phyloP scores from a whole-genome alignment of 2,329 filamentous ascomycete genomes.

The Fusarium irregulare region DNA sequence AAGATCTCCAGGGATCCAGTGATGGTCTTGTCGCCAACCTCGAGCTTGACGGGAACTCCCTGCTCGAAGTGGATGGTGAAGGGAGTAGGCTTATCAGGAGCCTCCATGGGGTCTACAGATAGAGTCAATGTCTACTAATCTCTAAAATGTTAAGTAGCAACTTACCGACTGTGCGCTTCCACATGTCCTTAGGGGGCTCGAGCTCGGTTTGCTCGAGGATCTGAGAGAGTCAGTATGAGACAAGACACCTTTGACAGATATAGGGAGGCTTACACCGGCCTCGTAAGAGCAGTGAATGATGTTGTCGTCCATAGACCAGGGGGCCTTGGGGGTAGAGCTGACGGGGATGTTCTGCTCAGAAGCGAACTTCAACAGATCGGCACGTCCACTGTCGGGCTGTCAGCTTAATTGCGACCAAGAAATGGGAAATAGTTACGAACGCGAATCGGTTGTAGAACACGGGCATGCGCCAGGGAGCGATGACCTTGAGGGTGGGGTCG shows the following conservation, averaged over 20 bases:
- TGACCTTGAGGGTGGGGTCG: slow-evolving; percentile 73
- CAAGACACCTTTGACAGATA: rapidly evolving
- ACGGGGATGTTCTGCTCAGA: slow-evolving; percentile 75
- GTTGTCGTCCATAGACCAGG: slow-evolving; percentile 67
- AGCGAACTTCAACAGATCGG: slow-evolving; percentile 78
- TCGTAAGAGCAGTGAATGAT: slow-evolving; percentile 37
- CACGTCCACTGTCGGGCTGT: slow-evolving; percentile 19
- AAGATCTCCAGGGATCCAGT: slow-evolving; percentile 75
- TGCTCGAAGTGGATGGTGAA: slow-evolving; percentile 74
- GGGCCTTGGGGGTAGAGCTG: slow-evolving; percentile 77
- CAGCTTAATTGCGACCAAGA: neutral
- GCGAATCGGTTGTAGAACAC: slow-evolving; percentile 77
- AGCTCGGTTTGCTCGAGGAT: slow-evolving; percentile 62
- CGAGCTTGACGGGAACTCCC: slow-evolving; percentile 74
- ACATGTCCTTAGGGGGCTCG: slow-evolving; percentile 75
- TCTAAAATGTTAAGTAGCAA: rapidly evolving
- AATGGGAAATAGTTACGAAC: slow-evolving; percentile 1
- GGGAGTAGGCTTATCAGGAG: slow-evolving; percentile 72
- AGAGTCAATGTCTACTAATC: neutral
- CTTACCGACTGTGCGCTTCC: slow-evolving; percentile 65
- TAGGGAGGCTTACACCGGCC: slow-evolving; percentile 10
- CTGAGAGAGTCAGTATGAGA: neutral
- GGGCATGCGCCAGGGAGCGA: slow-evolving; percentile 78
- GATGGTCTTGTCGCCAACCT: slow-evolving; percentile 63
- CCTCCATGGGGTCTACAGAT: slow-evolving; percentile 64